Base-by-base conservation (phyloP, 495 filamentous ascomycete species). In the Niebla homalea region DNA sequence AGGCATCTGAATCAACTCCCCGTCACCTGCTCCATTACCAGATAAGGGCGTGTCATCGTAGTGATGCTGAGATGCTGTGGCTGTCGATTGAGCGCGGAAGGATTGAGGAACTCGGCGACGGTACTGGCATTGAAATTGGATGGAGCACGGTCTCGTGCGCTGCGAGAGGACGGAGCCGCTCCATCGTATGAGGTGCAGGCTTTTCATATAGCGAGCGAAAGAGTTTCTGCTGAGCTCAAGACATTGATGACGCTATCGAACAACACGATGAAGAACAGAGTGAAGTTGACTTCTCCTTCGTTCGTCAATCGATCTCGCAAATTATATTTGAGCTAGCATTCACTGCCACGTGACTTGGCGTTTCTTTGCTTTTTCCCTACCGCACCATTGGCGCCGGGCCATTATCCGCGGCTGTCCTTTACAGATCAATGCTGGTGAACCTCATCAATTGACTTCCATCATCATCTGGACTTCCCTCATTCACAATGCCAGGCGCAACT, bases 151-250 rank as follows among this genome's bases (percentile, higher is more conserved):
- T 60, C 67, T 68, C 61, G 65, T 67, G 60, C 69, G 72, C 58
- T 72, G 67, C 57, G 66, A 72, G 58, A 84, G 77, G 68, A 81
- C 76, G 73, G 81, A 81, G 63, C 72, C 73, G 66, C 80, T 81
- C 77, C 82, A 81, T 76, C 74, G 73, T 62, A 76, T 75, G 64
- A 83, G 69, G 62, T 77, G 75, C 77, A 86, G 66, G 66, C 77
- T 76, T 75, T 80, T 82, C 79, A 83, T 83, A 62, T 68, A 71
- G 65, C 23, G 59, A 57, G 47, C 44, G 32, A 39, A 44, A 40
- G 23, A 25, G 19, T 48, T 45, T 41, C 39, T 19, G 39, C 38
- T 15, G 21, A 41, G 39, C 18, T 41, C 39, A 41, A 41, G 39
- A 41, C 39, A 41, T 19, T 15, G 18, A 41, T 41, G n/a, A 38